Percentiles rank a stretch among this genome's conserved stretches.
Evolutionary conservation across 345 rosid species (phyloP).

Genomic region (Pugionium cornutum): DNA sequence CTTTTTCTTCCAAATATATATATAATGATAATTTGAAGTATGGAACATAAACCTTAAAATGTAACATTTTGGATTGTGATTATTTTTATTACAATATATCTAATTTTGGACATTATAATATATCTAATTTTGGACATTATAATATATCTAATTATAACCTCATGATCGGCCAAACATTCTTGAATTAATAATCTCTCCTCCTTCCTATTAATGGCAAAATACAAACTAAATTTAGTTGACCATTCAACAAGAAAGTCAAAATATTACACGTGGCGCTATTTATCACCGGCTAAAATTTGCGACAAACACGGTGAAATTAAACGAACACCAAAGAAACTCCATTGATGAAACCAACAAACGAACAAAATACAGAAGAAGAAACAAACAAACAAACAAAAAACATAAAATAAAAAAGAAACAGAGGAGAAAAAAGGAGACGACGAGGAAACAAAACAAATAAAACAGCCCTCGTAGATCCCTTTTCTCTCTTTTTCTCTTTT

Average conservation of each 20-base stretch:
- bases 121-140: too few relatives aligned
- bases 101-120: too few relatives aligned
- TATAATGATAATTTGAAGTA: too few relatives aligned
- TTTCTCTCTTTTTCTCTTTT: conserved; percentile 41
- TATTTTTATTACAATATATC: too few relatives aligned
- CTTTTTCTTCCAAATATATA: too few relatives aligned
- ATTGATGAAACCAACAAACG: conserved; percentile 18
- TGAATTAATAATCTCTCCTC: not conserved
- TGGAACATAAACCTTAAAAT: too few relatives aligned
- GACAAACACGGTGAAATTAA: conserved; percentile 30
- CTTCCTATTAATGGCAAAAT: conserved; percentile 28
- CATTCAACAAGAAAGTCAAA: conserved; percentile 5
- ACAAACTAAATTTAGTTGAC: conserved; percentile 31
- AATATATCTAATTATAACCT: not conserved
- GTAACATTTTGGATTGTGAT: too few relatives aligned
- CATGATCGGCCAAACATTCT: not conserved
- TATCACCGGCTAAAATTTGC: conserved; percentile 29
- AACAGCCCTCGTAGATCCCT: conserved; percentile 36
- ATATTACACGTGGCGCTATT: not conserved
- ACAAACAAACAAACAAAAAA: not conserved
- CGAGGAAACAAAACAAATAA: conserved; percentile 34
- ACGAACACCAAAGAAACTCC: conserved; percentile 36
- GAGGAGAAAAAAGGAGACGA: conserved; percentile 43
- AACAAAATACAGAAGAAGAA: conserved; percentile 15
- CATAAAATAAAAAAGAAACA: conserved; percentile 22